Evolutionary conservation across 805 yeast species (phyloP).

Genomic region (Maudiozyma saulgeensis): DNA sequence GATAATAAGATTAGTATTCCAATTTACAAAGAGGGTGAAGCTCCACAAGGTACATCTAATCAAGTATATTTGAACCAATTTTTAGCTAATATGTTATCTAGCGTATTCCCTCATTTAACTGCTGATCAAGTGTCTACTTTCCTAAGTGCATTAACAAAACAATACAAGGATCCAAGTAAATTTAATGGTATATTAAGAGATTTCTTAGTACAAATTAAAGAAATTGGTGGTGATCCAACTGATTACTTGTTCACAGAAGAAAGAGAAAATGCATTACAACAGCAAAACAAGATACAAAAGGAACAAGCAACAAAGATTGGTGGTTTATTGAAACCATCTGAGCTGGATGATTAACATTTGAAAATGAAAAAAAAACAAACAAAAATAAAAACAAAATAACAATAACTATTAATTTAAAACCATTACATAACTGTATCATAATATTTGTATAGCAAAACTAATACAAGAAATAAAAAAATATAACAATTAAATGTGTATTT

Average conservation of each 20-base stretch:
- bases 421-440: neutral
- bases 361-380: neutral
- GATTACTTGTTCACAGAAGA: slow-evolving; percentile 94
- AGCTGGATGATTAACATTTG: slow-evolving; percentile 63
- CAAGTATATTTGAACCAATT: slow-evolving; percentile 69
- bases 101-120: slow-evolving; percentile 89
- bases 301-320: slow-evolving; percentile 83
- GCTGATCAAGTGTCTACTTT: slow-evolving; percentile 75
- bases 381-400: neutral
- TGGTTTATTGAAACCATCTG: slow-evolving; percentile 90
- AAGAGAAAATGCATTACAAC: slow-evolving; percentile 64
- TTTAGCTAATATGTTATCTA: slow-evolving; percentile 67
- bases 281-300: slow-evolving; percentile 58
- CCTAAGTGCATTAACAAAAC: slow-evolving; percentile 62
- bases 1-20: slow-evolving; percentile 67
- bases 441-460: neutral
- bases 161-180: slow-evolving; percentile 61
- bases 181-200: slow-evolving; percentile 86
- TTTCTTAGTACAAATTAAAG: slow-evolving; percentile 91
- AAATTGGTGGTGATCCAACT: slow-evolving; percentile 90
- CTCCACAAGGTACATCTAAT: slow-evolving; percentile 79
- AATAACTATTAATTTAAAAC: neutral
- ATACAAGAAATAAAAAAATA: neutral
- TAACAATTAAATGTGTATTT: neutral
- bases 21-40: slow-evolving; percentile 68